phyloP scores from a whole-genome alignment of 1,139 yeast genomes.

The Magnusiomyces paraingens region DNA sequence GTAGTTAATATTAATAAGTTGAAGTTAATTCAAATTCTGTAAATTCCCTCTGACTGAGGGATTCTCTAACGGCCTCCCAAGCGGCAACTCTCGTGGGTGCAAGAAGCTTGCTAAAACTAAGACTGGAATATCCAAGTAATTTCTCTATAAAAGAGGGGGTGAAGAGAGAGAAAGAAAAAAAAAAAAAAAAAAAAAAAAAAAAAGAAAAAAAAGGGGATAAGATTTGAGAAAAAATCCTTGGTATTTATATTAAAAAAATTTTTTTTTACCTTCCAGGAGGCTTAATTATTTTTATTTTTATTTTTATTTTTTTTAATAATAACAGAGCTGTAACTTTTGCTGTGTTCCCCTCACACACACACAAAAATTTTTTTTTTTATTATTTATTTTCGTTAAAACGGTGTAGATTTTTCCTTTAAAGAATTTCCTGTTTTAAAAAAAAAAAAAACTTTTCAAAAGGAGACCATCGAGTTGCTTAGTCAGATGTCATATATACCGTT shows the following conservation, averaged over 20 bases:
- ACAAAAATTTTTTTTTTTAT: not conserved
- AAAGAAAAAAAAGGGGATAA: slow-evolving; percentile 11
- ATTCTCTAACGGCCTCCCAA: slow-evolving; percentile 20
- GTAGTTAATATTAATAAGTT: not conserved
- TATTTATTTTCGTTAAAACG: not conserved
- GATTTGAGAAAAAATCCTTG: not conserved
- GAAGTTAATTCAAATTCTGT: not conserved
- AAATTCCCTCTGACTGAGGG: slow-evolving; percentile 21
- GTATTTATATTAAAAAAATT: not conserved
- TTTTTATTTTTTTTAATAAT: no score
- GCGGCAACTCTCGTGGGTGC: slow-evolving; percentile 26
- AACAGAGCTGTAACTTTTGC: no score
- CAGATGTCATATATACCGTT: no score
- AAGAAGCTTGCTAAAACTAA: slow-evolving; percentile 16
- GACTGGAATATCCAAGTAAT: slow-evolving; percentile 11
- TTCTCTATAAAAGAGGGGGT: slow-evolving; percentile 5
- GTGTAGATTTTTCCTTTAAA: no score
- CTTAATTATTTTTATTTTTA: no score
- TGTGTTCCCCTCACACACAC: not conserved
- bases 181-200: slow-evolving; percentile 10
- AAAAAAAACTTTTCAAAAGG: no score
- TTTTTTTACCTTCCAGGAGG: no score
- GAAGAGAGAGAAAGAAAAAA: slow-evolving; percentile 9
- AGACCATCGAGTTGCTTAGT: no score
- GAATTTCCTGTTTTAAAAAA: no score